Conservation (phyloP, 192 early-diverging fungal genomes). For the Anaeromyces robustus region DNA sequence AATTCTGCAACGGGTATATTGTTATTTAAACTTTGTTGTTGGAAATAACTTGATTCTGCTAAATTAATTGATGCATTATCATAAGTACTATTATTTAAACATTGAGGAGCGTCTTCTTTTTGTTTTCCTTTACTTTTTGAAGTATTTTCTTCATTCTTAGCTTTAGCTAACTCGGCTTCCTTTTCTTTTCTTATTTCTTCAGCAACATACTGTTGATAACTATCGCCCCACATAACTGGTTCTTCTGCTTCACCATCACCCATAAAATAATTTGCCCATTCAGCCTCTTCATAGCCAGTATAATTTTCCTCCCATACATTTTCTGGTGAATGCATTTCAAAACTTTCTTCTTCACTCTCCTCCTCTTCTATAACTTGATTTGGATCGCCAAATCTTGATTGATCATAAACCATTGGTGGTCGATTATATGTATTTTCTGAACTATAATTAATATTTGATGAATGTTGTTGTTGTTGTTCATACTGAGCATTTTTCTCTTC, state of each 20-base stretch:
- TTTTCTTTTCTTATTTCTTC: neutral
- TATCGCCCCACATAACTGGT: neutral
- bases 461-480: neutral
- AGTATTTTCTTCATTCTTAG: neutral
- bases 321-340: neutral
- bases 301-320: neutral
- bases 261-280: neutral
- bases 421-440: neutral
- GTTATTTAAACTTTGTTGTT: neutral
- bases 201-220: neutral
- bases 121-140: neutral
- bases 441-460: neutral
- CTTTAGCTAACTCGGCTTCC: neutral
- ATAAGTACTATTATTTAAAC: neutral
- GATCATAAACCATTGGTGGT: neutral
- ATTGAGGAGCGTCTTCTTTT: neutral
- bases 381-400: neutral
- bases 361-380: neutral
- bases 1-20: neutral
- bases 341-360: neutral
- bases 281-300: neutral
- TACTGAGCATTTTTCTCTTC: neutral
- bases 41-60: neutral
- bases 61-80: neutral
- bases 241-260: neutral